Base-by-base conservation (phyloP, 2,329 filamentous ascomycete genomes). In the Shiraia bambusicola region DNA sequence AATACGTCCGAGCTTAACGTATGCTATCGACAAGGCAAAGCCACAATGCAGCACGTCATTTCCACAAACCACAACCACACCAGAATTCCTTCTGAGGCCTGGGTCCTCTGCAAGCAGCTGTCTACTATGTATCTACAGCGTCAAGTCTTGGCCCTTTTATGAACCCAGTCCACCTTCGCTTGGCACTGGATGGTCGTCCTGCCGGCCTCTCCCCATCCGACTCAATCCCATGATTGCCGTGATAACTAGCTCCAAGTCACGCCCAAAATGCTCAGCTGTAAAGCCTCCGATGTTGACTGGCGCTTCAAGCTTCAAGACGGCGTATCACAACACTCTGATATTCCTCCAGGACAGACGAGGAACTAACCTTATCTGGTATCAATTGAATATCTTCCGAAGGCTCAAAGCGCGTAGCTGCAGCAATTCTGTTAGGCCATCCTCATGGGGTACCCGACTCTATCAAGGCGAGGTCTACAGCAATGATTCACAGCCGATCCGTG, bases 231-330 rank as follows among this genome's bases (percentile, higher is more conserved):
- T 17, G 28, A 27, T 2, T 33, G 12, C 19, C 25, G 2, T 13
- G 31, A 40, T 55, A 33, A 31, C n/a, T 27, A 28, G 34, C 28
- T 19, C 14, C 12, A 41, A 52, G 50, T 49, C 50, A 50, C 48
- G 42, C 47, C 42, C 45, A n/a, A 15, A 42, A 42, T 44, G 35
- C 27, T 28, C 28, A 56, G 50, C 53, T 54, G 45, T 39, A 33
- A 28, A 22, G 46, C 34, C 19, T 34, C 27, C 32, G 16, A 28
- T 31, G 16, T 47, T 24, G 30, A 29, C 34, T 39, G 30, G 42
- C 32, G 37, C 38, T 14, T 32, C 35, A 47, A 27, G 34, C 39
- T 30, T 36, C n/a, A 26, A 29, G 29, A 34, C 19, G 19, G 19
- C 19, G 19, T 22, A 22, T 8, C 30, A 19, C 15, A 14, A 16